These are phyloP conservation scores for Saccharomyces hybrid DNA, from an alignment of 1,139 yeast species.

Conservation along the genomic window DNA sequence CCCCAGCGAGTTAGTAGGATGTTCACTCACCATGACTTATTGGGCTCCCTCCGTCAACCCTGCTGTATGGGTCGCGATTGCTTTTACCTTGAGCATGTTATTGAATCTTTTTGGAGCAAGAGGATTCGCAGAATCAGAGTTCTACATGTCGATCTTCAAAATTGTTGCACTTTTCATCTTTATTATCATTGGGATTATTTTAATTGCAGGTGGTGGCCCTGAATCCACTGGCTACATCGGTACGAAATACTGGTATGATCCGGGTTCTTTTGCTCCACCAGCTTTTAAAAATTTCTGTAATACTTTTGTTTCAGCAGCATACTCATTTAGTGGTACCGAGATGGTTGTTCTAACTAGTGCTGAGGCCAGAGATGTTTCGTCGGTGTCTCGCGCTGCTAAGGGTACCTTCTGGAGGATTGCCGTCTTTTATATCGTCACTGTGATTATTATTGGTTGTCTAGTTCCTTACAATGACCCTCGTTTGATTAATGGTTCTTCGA, in stretches of 20 bases:
- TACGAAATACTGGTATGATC: constrained; percentile 52
- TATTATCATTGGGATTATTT: constrained; percentile 58
- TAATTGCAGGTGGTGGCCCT: constrained; percentile 64
- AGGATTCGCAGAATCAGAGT: constrained; percentile 62
- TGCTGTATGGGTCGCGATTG: constrained; percentile 42
- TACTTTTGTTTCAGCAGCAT: constrained; percentile 77
- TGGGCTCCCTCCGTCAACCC: constrained; percentile 38
- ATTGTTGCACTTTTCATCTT: constrained; percentile 57
- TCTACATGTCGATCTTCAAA: constrained; percentile 51
- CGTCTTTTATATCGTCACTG: constrained; percentile 53
- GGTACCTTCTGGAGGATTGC: constrained; percentile 69
- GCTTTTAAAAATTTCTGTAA: constrained; percentile 74
- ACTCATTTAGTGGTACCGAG: constrained; percentile 77
- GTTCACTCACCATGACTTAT: constrained; percentile 56
- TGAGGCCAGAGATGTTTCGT: constrained; percentile 57
- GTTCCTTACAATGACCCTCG: constrained; percentile 55
- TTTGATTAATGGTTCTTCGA: constrained; percentile 42
- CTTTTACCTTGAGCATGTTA: constrained; percentile 46
- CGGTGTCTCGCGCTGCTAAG: constrained; percentile 61
- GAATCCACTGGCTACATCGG: constrained; percentile 47
- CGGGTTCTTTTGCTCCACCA: constrained; percentile 53
- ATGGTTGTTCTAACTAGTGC: constrained; percentile 80
- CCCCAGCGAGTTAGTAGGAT: constrained; percentile 66
- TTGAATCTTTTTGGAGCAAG: constrained; percentile 60
- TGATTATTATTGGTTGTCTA: constrained; percentile 54